Percentiles rank a stretch among this genome's conserved stretches.
phyloP scores from a whole-genome alignment of 2,329 filamentous ascomycete genomes.

The Xylaria multiplex region DNA sequence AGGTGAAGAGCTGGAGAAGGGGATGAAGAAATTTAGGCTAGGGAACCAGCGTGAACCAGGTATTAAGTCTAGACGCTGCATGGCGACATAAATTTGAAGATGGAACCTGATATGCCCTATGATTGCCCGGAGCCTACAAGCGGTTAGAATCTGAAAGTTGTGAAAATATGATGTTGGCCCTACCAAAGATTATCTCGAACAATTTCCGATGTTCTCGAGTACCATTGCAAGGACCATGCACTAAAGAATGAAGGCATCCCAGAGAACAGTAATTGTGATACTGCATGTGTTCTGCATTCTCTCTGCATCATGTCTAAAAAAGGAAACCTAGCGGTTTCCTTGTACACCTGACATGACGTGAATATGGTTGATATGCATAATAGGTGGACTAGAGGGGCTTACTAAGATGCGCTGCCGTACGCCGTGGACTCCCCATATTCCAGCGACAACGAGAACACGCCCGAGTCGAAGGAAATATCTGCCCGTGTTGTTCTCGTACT shows the following conservation, averaged over 20 bases:
- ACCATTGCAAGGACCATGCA: constrained; percentile 49
- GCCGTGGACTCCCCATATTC: constrained; percentile 63
- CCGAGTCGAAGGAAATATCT: constrained; percentile 50
- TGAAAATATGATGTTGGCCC: constrained; percentile 33
- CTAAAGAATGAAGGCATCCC: constrained; percentile 55
- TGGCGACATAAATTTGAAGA: constrained; percentile 61
- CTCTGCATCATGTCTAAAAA: constrained; percentile 57
- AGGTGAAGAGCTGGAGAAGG: constrained; percentile 63
- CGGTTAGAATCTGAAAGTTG: constrained; percentile 29
- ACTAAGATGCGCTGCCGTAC: constrained; percentile 66
- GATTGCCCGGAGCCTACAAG: constrained; percentile 40
- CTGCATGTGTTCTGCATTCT: constrained; percentile 50
- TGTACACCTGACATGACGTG: constrained; percentile 58
- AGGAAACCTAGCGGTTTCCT: constrained; percentile 59
- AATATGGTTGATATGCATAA: constrained; percentile 16
- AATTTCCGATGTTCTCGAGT: constrained; percentile 37
- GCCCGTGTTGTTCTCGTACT: constrained; percentile 61
- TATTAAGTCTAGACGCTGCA: constrained; percentile 63
- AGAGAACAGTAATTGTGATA: constrained; percentile 49
- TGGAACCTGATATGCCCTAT: constrained; percentile 59
- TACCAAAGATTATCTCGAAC: constrained; percentile 44
- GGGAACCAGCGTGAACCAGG: constrained; percentile 57
- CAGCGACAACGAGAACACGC: constrained; percentile 54
- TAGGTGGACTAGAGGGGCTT: constrained; percentile 29
- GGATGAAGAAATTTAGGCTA: constrained; percentile 61